Conservation (phyloP, 2,329 filamentous ascomycete genomes). For the Paecilomyces sp. region DNA sequence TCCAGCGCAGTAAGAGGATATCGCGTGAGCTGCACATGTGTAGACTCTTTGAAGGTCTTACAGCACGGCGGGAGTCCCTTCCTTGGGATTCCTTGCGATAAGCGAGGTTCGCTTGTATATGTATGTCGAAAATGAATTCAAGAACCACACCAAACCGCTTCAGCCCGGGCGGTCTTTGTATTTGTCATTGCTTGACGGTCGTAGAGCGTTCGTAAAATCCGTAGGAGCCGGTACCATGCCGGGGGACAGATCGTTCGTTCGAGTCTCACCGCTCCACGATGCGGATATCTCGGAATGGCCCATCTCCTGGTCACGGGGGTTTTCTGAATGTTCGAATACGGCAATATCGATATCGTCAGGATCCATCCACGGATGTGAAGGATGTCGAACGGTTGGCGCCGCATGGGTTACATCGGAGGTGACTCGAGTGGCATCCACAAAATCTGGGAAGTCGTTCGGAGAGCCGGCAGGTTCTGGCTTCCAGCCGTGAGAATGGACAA, state of each 20-base stretch:
- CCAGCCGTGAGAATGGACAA: constrained; percentile 33
- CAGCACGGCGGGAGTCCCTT: neutral
- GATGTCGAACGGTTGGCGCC: constrained; percentile 8
- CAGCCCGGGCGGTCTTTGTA: constrained; percentile 1
- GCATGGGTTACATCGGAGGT: constrained; percentile 36
- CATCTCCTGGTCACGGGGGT: constrained; percentile 10
- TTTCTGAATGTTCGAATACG: constrained; percentile 27
- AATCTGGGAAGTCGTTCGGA: constrained; percentile 30
- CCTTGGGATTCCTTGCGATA: neutral
- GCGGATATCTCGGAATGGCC: constrained; percentile 18
- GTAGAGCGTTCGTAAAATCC: neutral
- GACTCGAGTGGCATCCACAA: constrained; percentile 38
- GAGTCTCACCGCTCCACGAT: constrained; percentile 24
- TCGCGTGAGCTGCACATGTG: neutral
- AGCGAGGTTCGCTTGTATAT: neutral
- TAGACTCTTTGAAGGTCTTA: neutral
- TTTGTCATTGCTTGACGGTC: neutral
- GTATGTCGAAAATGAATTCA: neutral
- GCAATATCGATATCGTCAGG: constrained; percentile 30
- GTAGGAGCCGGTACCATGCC: neutral
- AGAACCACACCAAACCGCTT: neutral
- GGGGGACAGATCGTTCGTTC: constrained; percentile 6
- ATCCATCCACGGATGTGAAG: constrained; percentile 25
- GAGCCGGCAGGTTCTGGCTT: constrained; percentile 22
- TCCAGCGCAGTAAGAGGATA: neutral